A percentile compares a stretch with the other conserved stretches of the same genome.
Evolutionary conservation across 129 eudicot species (phyloP).

Genomic region (Helianthus tuberosus): DNA sequence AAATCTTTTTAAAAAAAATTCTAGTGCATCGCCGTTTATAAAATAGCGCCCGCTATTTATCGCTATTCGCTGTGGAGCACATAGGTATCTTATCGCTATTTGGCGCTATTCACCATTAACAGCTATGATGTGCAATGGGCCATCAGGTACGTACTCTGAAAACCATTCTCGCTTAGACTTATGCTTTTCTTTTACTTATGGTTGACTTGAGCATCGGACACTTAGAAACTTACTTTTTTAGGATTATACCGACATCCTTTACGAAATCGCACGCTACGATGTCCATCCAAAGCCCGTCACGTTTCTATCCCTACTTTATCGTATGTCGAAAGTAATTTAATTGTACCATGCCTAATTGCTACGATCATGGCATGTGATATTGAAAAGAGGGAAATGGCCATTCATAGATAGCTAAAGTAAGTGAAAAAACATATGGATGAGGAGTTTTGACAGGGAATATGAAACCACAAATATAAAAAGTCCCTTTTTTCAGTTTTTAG

Average conservation of each 20-base stretch:
- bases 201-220: background rate
- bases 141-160: too few relatives aligned
- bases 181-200: background rate
- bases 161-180: too few relatives aligned
- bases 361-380: conserved; percentile 49
- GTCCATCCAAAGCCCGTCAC: background rate
- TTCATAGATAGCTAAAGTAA: conserved; percentile 45
- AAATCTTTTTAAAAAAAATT: too few relatives aligned
- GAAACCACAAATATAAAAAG: conserved; percentile 6
- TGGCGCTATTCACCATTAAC: too few relatives aligned
- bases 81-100: too few relatives aligned
- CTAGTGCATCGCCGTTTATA: too few relatives aligned
- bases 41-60: too few relatives aligned
- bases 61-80: too few relatives aligned
- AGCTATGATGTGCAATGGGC: too few relatives aligned
- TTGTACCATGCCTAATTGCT: conserved; percentile 22
- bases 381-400: conserved; percentile 37
- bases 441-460: conserved; percentile 31
- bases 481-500: conserved; percentile 34
- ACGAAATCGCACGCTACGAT: background rate
- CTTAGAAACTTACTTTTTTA: background rate
- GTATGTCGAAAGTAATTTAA: conserved; percentile 6
- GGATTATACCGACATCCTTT: background rate
- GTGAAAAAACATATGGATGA: conserved; percentile 34
- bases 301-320: conserved; percentile 17